These are phyloP conservation scores for Populus hybrid DNA, from an alignment of 441 rosid species.

Conservation along the genomic window DNA sequence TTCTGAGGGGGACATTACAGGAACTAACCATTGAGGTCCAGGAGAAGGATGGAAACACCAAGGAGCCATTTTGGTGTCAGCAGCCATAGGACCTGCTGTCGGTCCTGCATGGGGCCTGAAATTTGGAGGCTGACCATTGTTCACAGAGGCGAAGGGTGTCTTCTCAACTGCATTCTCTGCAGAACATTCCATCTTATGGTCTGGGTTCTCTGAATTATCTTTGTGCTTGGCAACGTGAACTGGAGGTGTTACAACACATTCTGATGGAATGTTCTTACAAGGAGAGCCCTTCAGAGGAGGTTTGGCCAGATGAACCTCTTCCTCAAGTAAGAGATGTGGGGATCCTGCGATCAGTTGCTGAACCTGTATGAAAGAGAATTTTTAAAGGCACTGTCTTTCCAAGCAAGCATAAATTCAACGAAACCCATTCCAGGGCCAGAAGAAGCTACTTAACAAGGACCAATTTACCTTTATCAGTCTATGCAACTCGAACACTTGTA, in stretches of 20 bases:
- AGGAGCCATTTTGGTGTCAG: constrained; percentile 28
- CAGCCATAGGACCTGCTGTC: constrained; percentile 25
- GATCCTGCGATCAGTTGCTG: constrained; percentile 74
- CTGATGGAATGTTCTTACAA: constrained; percentile 36
- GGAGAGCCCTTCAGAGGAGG: constrained; percentile 42
- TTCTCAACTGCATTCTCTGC: constrained; percentile 65
- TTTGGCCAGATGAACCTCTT: constrained; percentile 34
- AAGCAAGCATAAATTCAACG: background rate
- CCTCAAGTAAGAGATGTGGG: constrained; percentile 61
- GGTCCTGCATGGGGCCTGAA: constrained; percentile 35
- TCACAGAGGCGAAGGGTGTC: constrained; percentile 33
- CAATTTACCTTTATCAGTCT: constrained; percentile 79
- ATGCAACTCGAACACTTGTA: constrained; percentile 86
- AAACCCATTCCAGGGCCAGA: constrained; percentile 9
- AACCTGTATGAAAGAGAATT: constrained; percentile 48
- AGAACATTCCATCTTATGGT: constrained; percentile 53
- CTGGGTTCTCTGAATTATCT: constrained; percentile 42
- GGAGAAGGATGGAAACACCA: constrained; percentile 53
- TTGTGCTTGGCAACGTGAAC: constrained; percentile 32
- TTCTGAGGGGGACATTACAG: constrained; percentile 85
- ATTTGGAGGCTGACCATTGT: constrained; percentile 45
- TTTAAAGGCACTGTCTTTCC: constrained; percentile 12
- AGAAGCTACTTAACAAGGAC: constrained; percentile 10
- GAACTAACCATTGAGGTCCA: constrained; percentile 81
- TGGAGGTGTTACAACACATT: constrained; percentile 38